phyloP scores from a whole-genome alignment of 306 rosid genomes.

The Crotalaria pallida region DNA sequence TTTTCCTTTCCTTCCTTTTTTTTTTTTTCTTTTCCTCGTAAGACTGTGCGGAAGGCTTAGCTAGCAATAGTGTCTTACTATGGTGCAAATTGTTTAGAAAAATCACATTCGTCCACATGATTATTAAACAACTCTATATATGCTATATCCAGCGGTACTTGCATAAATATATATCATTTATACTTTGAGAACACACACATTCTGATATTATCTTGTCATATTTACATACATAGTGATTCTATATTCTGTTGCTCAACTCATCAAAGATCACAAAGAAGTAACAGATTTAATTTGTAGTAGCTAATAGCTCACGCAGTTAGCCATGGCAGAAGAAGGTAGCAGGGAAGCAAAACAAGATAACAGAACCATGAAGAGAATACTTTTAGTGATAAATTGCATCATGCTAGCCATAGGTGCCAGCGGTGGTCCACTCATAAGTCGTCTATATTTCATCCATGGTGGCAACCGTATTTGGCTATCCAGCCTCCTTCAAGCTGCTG shows the following conservation, averaged over 20 bases:
- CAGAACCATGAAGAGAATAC: slow-evolving; percentile 10
- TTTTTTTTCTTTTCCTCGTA: background rate
- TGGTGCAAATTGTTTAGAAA: background rate
- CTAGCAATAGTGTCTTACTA: background rate
- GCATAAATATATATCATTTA: no score
- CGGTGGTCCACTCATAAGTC: background rate
- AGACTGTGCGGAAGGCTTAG: background rate
- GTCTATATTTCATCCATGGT: background rate
- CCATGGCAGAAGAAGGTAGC: background rate
- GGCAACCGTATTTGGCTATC: background rate
- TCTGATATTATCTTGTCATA: no score
- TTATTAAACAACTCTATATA: no score
- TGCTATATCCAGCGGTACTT: no score
- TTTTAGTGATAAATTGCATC: slow-evolving; percentile 35
- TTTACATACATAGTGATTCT: background rate
- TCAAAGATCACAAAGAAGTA: no score
- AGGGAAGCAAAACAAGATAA: background rate
- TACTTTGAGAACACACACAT: no score
- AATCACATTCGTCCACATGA: no score
- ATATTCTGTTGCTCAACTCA: no score
- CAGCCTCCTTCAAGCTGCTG: background rate
- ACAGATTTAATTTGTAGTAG: no score
- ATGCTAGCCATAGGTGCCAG: background rate
- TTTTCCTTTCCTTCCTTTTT: background rate
- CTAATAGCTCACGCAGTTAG: background rate